A percentile compares a stretch with the other conserved stretches of the same genome.
phyloP scores from a whole-genome alignment of 2,329 filamentous ascomycete genomes.

The Talaromyces sp. region DNA sequence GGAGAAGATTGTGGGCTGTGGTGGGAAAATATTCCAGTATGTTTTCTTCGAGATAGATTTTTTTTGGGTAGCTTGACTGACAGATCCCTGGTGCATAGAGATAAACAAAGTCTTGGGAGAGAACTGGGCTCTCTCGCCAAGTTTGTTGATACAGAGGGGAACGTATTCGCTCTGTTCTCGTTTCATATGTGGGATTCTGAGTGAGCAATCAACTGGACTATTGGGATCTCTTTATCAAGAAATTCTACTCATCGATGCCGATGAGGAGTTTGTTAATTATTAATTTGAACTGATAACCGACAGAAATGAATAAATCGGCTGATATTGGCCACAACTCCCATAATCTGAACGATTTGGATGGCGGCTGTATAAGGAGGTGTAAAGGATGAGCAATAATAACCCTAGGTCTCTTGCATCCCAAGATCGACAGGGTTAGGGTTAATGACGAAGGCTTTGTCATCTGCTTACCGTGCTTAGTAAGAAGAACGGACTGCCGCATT shows the following conservation, averaged over 20 bases:
- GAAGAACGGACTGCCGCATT: too few relatives aligned
- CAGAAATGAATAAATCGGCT: background rate
- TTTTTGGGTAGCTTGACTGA: background rate
- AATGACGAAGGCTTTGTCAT: background rate
- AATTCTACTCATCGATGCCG: too few relatives aligned
- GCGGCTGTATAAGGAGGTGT: too few relatives aligned
- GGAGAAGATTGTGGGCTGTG: conserved; percentile 5
- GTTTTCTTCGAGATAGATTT: too few relatives aligned
- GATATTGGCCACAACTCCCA: too few relatives aligned
- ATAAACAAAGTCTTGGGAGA: background rate
- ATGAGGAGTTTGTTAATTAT: background rate
- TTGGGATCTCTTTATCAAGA: too few relatives aligned
- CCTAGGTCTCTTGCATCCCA: too few relatives aligned
- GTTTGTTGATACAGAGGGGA: conserved; percentile 10
- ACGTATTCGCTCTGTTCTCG: conserved; percentile 1
- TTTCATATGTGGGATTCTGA: conserved; percentile 4
- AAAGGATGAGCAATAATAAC: too few relatives aligned
- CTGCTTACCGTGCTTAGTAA: background rate
- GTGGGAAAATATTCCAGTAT: conserved; percentile 4
- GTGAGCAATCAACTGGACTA: too few relatives aligned
- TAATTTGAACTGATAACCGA: background rate
- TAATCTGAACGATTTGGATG: too few relatives aligned
- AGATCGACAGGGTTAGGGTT: background rate
- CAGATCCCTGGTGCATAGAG: background rate
- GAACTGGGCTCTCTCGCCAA: conserved; percentile 1